A percentile compares a stretch with the other conserved stretches of the same genome.
phyloP scores from a whole-genome alignment of 116 monocot genomes.

The Iris pallida region DNA sequence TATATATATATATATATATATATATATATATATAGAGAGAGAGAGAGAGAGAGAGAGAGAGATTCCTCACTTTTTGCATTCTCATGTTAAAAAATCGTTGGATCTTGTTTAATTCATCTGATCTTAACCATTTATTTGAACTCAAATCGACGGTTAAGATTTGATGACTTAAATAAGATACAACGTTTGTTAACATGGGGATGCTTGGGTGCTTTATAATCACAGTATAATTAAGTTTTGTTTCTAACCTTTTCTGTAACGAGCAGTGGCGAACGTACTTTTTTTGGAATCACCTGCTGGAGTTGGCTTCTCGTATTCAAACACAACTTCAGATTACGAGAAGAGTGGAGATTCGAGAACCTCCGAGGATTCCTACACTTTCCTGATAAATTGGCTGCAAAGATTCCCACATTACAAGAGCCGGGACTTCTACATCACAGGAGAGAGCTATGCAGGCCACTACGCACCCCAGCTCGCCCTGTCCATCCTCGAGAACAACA shows the following conservation, averaged over 20 bases:
- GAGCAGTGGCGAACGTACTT: conserved; percentile 37
- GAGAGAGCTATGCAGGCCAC: conserved; percentile 40
- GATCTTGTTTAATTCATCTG: too few species aligned
- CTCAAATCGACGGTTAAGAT: too few species aligned
- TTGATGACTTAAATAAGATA: too few species aligned
- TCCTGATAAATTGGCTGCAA: conserved; percentile 36
- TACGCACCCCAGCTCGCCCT: conserved; percentile 34
- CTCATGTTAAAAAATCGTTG: too few species aligned
- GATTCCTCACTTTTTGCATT: too few species aligned
- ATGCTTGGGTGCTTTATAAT: too few species aligned
- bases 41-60: too few species aligned
- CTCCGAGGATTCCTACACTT: conserved; percentile 23
- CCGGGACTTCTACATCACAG: conserved; percentile 30
- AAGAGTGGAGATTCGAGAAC: conserved; percentile 21
- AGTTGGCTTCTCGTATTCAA: conserved; percentile 37
- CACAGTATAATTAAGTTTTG: too few species aligned
- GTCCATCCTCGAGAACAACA: conserved; percentile 14
- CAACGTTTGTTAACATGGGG: too few species aligned
- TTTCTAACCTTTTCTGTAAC: background rate
- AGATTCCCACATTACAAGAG: conserved; percentile 43
- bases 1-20: too few species aligned
- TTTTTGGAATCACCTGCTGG: conserved; percentile 35
- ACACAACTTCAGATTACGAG: conserved; percentile 19
- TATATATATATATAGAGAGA: too few species aligned
- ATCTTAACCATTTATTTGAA: too few species aligned